These are phyloP conservation scores for Auricularia cornea DNA, from an alignment of 768 basidiomycete genomes.

Conservation along the genomic window DNA sequence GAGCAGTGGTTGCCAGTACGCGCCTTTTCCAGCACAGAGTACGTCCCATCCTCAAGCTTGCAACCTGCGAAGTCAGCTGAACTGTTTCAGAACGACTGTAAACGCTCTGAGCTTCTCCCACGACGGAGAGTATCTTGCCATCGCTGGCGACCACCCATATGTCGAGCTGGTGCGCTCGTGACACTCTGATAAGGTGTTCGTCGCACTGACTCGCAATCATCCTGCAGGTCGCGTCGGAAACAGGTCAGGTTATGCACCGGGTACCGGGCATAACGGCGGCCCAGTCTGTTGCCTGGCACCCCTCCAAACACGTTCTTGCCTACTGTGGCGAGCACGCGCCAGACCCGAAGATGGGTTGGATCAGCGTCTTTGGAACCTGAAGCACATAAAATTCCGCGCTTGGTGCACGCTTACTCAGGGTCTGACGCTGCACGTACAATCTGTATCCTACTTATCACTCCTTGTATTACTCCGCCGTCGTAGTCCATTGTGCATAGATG, in stretches of 20 bases:
- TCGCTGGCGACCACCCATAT: constrained; percentile 61
- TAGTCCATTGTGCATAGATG: too few species aligned
- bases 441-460: too few species aligned
- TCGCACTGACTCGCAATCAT: too few species aligned
- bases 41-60: constrained; percentile 21
- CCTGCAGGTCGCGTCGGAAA: constrained; percentile 70
- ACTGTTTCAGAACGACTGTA: constrained; percentile 44
- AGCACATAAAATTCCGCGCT: constrained; percentile 12
- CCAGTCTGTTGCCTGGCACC: constrained; percentile 77
- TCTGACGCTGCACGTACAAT: too few species aligned
- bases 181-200: too few species aligned
- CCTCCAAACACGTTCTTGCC: constrained; percentile 70
- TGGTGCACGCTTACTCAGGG: background rate
- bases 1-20: constrained; percentile 74
- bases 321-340: constrained; percentile 42
- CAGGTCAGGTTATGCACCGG: constrained; percentile 64
- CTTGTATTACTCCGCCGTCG: too few species aligned
- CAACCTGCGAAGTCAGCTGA: background rate
- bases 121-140: constrained; percentile 77
- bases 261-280: constrained; percentile 62
- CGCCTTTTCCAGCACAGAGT: constrained; percentile 78
- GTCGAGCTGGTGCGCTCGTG: constrained; percentile 63
- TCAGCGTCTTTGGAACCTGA: constrained; percentile 63
- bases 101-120: constrained; percentile 71
- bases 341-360: constrained; percentile 48